Base-by-base conservation (phyloP, 2,329 filamentous ascomycete species). In the Cytospora mali region DNA sequence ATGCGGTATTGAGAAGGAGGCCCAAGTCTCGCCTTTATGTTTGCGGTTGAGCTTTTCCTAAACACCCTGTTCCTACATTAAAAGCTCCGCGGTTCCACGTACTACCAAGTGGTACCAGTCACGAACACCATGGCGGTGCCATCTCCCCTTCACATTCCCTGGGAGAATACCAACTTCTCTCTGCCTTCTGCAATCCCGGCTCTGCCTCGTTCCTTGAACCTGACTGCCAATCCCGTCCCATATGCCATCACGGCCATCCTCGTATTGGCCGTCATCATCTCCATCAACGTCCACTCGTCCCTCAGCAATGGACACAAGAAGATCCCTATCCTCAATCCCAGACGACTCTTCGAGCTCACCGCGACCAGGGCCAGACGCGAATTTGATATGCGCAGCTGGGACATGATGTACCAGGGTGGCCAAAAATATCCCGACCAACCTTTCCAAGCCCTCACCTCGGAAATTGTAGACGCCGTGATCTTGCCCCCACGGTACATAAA, bases 371-470 rank as follows among this genome's bases (percentile, higher is more conserved):
- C 51, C 39, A 31, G 52, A 18, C 58, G 29, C 6, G 39, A 48
- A 10, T 61, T 50, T 39, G 46, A 61, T 23, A n/a, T 21, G 10
- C n/a, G 56, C 58, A 61, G 52, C 39, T 61, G 58, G 58, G 54
- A 49, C 7, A 50, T 51, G 21, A 42, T 27, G 28, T 28, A 16
- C n/a, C 21, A 11, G 23, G 57, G 49, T 3, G 48, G 42, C 10
- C 25, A 42, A 6, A 46, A 46, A n/a, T 53, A 53, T 23, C n/a
- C 4, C 6, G 57, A 39, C 27, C 49, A 33, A 50, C 27, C 57
- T 50, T 53, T 53, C 29, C 49, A 50, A 18, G 6, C 53, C 9
- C 50, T 59, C 21, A 46, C 25, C 6, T 6, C 3, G 18, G 50
- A 46, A 6, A n/a, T 53, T 28, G 13, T 31, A 7, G 28, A 23